A percentile compares a stretch with the other conserved stretches of the same genome.
phyloP scores from a whole-genome alignment of 768 basidiomycete species.

The Suillus bovinus region DNA sequence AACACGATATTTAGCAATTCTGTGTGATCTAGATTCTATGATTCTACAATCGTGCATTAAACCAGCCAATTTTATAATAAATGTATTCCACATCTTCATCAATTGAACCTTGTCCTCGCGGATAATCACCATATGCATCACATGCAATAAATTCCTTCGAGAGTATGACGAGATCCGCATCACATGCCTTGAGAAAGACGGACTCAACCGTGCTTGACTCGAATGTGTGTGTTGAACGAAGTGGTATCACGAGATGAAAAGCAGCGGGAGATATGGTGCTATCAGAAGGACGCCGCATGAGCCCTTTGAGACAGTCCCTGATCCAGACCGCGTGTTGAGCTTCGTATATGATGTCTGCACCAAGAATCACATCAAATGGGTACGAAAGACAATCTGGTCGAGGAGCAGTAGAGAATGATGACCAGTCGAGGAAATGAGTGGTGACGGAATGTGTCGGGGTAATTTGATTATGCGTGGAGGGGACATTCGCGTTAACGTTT shows the following conservation, averaged over 20 bases:
- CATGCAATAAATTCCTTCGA: conserved; percentile 57
- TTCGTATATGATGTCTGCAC: conserved; percentile 59
- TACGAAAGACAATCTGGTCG: conserved; percentile 26
- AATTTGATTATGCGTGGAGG: conserved; percentile 2
- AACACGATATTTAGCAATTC: neutral
- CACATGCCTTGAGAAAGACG: conserved; percentile 41
- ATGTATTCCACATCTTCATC: conserved; percentile 64
- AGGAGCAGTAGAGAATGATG: conserved; percentile 21
- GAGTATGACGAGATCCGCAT: conserved; percentile 46
- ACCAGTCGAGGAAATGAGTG: conserved; percentile 42
- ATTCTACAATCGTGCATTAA: conserved; percentile 10
- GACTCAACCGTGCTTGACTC: conserved; percentile 63
- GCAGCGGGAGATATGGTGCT: neutral
- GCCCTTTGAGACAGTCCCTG: conserved; percentile 37
- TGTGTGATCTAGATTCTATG: neutral
- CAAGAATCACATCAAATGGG: conserved; percentile 51
- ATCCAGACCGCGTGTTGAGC: conserved; percentile 49
- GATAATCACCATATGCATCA: conserved; percentile 36
- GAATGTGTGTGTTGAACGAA: conserved; percentile 59
- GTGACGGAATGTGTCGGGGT: conserved; percentile 19
- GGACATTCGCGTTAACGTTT: conserved; percentile 44
- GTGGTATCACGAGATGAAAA: conserved; percentile 80
- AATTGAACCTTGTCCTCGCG: conserved; percentile 30
- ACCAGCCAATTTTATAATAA: conserved; percentile 76
- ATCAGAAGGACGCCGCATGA: conserved; percentile 33